A percentile compares a stretch with the other conserved stretches of the same genome.
phyloP scores from a whole-genome alignment of 2,329 filamentous ascomycete genomes.

The Neonectria hederae region DNA sequence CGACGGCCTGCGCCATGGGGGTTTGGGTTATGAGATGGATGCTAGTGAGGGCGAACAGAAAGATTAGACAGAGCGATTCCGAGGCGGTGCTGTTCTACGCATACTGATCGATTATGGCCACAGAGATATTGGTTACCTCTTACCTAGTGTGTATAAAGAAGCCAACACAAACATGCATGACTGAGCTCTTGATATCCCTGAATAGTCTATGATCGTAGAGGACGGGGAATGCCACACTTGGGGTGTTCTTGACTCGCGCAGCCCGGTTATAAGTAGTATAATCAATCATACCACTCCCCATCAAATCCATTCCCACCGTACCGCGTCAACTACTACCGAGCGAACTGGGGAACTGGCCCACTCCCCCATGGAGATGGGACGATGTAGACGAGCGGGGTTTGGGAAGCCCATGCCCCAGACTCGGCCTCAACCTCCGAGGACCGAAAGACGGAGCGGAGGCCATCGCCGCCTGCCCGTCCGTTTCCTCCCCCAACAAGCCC shows the following conservation, averaged over 20 bases:
- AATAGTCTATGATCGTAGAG: background rate
- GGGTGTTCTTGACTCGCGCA: background rate
- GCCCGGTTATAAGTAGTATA: background rate
- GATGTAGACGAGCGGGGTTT: constrained; percentile 27
- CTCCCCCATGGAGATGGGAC: constrained; percentile 8
- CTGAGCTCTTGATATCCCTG: background rate
- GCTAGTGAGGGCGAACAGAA: constrained; percentile 41
- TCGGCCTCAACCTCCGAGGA: constrained; percentile 33
- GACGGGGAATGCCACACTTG: background rate
- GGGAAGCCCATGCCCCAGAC: background rate
- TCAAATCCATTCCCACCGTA: background rate
- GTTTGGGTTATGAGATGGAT: constrained; percentile 42
- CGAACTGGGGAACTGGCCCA: background rate
- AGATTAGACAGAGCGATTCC: constrained; percentile 36
- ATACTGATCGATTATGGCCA: constrained; percentile 18
- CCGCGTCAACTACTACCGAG: background rate
- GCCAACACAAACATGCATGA: background rate
- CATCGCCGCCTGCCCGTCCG: constrained; percentile 15
- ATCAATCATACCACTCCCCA: background rate
- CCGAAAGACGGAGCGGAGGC: constrained; percentile 10
- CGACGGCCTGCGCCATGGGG: constrained; percentile 46
- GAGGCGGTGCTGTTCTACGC: constrained; percentile 38
- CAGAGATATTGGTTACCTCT: background rate
- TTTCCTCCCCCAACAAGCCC: background rate
- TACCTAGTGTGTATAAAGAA: too few relatives aligned